Conservation (phyloP, 2,329 filamentous ascomycete species). For the Diaporthe humulicola region DNA sequence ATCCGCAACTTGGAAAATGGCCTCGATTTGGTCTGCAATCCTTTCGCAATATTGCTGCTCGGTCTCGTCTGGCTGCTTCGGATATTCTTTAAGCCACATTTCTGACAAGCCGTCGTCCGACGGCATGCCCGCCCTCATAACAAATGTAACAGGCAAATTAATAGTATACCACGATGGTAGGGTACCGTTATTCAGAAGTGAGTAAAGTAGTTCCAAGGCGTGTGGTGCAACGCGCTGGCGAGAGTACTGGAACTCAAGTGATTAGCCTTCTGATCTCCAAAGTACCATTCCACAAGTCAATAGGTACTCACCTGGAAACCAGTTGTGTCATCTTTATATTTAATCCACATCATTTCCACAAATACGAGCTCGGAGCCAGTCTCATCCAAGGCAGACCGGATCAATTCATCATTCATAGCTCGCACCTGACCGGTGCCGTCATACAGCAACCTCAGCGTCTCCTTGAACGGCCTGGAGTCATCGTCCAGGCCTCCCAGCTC, state of each 20-base stretch:
- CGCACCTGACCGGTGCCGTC: neutral
- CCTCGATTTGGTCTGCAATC: neutral
- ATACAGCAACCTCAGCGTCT: constrained; percentile 13
- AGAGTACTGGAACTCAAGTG: neutral
- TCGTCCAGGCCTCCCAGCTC: neutral
- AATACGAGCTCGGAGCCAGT: constrained; percentile 6
- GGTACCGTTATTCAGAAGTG: neutral
- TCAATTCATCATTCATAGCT: neutral
- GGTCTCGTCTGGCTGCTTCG: neutral
- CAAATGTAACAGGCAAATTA: neutral
- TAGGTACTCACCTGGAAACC: neutral
- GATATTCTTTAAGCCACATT: neutral
- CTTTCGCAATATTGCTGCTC: neutral
- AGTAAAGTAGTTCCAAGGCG: neutral
- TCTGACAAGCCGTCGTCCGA: constrained; percentile 17
- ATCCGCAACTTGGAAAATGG: neutral
- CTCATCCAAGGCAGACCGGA: neutral
- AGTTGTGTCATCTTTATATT: neutral
- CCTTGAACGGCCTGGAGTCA: constrained; percentile 16
- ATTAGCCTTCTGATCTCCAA: neutral
- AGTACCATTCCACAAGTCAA: neutral
- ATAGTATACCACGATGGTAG: constrained; percentile 8
- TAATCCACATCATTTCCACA: constrained; percentile 15
- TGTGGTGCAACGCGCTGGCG: neutral
- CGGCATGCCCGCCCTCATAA: neutral